These are phyloP conservation scores for Macrophomina phaseolina DNA, from an alignment of 2,329 filamentous ascomycete genomes.

Conservation along the genomic window DNA sequence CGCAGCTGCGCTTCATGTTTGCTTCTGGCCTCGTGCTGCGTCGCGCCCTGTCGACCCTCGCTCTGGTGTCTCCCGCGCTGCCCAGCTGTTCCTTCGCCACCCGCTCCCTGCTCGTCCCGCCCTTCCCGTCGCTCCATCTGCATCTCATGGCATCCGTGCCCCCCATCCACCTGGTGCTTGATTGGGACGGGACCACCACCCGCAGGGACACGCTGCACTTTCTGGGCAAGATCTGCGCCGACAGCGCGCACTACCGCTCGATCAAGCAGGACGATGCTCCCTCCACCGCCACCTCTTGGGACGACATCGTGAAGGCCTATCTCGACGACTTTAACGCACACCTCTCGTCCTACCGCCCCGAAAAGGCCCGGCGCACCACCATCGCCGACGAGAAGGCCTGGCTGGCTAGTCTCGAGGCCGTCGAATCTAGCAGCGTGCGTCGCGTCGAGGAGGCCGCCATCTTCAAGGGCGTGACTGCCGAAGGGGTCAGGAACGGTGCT, in stretches of 20 bases:
- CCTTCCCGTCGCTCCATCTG: not conserved
- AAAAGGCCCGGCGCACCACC: constrained; percentile 36
- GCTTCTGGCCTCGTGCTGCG: not conserved
- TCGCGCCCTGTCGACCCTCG: constrained; percentile 4
- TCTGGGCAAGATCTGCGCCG: constrained; percentile 43
- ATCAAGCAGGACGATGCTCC: constrained; percentile 13
- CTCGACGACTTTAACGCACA: constrained; percentile 46
- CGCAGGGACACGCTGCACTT: constrained; percentile 51
- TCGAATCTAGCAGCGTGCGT: constrained; percentile 50
- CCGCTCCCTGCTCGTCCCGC: not conserved
- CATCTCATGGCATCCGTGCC: constrained; percentile 19
- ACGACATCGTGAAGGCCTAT: constrained; percentile 47
- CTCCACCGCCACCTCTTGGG: constrained; percentile 39
- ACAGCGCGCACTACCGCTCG: not conserved
- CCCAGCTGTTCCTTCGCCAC: not conserved
- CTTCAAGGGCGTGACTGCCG: constrained; percentile 45
- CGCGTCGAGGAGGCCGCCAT: constrained; percentile 48
- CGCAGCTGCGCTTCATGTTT: constrained; percentile 12
- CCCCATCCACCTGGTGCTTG: constrained; percentile 48
- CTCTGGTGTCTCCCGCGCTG: not conserved
- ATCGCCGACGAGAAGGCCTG: constrained; percentile 45
- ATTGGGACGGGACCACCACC: constrained; percentile 57
- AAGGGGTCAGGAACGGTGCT: constrained; percentile 35
- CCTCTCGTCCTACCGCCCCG: constrained; percentile 38
- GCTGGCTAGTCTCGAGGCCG: constrained; percentile 42